These are phyloP conservation scores for Solanum sparsipilum DNA, from an alignment of 257 asterid species.

Conservation along the genomic window DNA sequence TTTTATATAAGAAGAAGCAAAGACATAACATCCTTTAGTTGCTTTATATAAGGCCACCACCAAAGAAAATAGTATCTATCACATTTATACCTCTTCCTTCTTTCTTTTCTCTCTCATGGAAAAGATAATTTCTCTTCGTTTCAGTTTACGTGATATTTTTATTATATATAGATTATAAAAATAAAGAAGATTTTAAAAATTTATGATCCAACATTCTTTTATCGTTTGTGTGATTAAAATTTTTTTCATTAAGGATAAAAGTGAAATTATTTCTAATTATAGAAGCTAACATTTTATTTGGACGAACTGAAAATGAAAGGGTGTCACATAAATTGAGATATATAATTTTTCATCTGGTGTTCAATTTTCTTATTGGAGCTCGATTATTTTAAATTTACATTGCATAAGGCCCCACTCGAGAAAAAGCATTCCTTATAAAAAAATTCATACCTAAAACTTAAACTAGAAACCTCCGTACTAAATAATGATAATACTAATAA, in stretches of 20 bases:
- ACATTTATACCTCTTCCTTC: constrained; percentile 1
- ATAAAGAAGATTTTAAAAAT: no score
- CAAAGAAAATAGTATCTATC: constrained; percentile 2
- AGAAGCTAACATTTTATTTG: no score
- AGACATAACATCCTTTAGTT: constrained; percentile 64
- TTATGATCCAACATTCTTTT: no score
- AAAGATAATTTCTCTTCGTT: no score
- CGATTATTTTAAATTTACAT: no score
- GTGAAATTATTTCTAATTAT: no score
- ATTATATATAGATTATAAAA: no score
- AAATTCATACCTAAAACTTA: no score
- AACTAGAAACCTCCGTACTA: not conserved
- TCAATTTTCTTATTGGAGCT: fast-evolving
- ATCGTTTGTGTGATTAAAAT: no score
- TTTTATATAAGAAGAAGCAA: constrained; percentile 30
- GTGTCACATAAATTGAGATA: not conserved
- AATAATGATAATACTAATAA: not conserved
- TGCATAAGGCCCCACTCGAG: fast-evolving
- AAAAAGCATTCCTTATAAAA: not conserved
- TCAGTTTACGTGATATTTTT: not conserved
- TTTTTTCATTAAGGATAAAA: no score
- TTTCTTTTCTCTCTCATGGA: not conserved
- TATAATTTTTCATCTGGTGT: no score
- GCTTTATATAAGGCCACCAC: constrained; percentile 64
- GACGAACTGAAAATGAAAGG: no score